A percentile compares a stretch with the other conserved stretches of the same genome.
These are phyloP conservation scores for Centaurea solstitialis DNA, from an alignment of 129 eudicot species.

Conservation along the genomic window DNA sequence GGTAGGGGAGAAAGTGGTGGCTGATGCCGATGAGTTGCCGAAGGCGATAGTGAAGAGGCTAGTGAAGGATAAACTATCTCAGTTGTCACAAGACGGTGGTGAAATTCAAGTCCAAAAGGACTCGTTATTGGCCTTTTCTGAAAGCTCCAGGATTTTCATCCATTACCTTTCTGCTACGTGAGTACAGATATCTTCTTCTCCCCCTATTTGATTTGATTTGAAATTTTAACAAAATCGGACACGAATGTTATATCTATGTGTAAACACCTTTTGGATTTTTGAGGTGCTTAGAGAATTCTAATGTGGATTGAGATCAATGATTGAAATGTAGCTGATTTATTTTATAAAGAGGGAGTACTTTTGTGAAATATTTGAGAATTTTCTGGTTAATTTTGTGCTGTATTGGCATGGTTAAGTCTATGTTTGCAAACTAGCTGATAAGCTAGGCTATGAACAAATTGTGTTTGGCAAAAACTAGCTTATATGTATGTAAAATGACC, in stretches of 20 bases:
- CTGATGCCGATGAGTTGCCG: conserved; percentile 79
- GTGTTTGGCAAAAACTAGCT: no score
- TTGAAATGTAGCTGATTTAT: background rate
- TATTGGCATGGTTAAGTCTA: background rate
- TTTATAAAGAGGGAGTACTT: background rate
- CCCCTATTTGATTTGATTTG: background rate
- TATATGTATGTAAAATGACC: no score
- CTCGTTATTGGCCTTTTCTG: conserved; percentile 80
- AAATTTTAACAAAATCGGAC: background rate
- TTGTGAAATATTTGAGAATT: background rate
- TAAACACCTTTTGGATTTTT: background rate
- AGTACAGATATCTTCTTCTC: background rate
- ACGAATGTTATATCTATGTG: background rate
- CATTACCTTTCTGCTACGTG: conserved; percentile 92
- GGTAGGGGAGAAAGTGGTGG: conserved; percentile 47
- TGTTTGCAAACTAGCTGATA: no score
- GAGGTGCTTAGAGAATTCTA: background rate
- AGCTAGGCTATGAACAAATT: no score
- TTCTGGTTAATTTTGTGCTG: background rate
- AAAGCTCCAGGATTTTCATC: conserved; percentile 87
- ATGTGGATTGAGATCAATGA: background rate
- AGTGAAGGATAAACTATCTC: conserved; percentile 86
- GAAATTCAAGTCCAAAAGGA: conserved; percentile 70
- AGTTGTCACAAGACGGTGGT: conserved; percentile 57
- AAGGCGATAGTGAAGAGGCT: conserved; percentile 80